These are phyloP conservation scores for Carex littledalei DNA, from an alignment of 176 grass and related monocot species.

Conservation along the genomic window DNA sequence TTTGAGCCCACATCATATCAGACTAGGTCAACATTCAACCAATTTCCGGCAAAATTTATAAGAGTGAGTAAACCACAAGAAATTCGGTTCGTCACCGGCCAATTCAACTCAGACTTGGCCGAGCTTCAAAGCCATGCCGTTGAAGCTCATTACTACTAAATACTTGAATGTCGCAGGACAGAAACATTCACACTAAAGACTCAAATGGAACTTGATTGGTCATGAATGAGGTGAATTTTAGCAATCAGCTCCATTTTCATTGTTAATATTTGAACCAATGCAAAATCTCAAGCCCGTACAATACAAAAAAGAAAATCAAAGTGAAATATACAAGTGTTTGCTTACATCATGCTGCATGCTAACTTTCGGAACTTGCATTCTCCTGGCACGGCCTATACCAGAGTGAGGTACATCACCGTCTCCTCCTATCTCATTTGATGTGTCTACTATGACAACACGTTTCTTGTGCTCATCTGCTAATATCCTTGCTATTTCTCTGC, in stretches of 20 bases:
- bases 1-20: no score
- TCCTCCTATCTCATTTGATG: constrained; percentile 96
- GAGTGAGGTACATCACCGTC: constrained; percentile 95
- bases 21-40: no score
- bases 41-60: no score
- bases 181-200: not conserved
- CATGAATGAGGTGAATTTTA: not conserved
- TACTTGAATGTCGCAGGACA: not conserved
- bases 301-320: constrained; percentile 1
- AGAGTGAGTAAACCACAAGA: no score
- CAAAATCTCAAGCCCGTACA: not conserved
- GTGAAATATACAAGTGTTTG: not conserved
- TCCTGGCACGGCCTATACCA: constrained; percentile 83
- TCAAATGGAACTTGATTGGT: not conserved
- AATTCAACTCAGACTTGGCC: no score
- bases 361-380: constrained; percentile 99
- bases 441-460: constrained; percentile 93
- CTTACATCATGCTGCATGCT: constrained; percentile 92
- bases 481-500: constrained; percentile 94
- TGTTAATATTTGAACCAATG: not conserved
- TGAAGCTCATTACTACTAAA: no score
- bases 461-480: constrained; percentile 85
- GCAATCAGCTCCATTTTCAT: not conserved
- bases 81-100: no score
- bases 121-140: no score